Conservation (phyloP, 805 yeast species). For the Lachancea fermentati region DNA sequence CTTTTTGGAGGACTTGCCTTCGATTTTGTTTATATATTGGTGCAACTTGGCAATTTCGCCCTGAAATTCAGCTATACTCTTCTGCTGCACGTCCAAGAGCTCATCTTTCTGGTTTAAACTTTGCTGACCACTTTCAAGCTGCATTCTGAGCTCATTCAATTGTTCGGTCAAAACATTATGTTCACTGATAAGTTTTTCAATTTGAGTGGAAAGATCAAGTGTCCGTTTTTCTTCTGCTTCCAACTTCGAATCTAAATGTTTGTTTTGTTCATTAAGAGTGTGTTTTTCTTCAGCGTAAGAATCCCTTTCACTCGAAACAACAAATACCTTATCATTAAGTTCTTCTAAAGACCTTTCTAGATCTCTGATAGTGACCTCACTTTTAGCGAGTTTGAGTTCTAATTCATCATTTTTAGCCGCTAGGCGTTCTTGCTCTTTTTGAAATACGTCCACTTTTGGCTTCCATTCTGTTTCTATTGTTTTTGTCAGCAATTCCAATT, state of each 20-base stretch:
- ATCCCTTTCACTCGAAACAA: not conserved
- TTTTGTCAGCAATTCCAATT: slow-evolving; percentile 4
- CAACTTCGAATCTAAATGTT: not conserved
- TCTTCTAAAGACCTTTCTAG: not conserved
- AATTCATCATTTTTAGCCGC: not conserved
- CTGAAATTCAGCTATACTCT: slow-evolving; percentile 3
- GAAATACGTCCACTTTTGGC: slow-evolving; percentile 8
- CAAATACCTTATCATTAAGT: not conserved
- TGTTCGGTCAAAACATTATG: not conserved
- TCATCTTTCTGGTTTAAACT: slow-evolving; percentile 3
- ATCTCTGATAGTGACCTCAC: not conserved
- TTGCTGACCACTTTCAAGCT: no score
- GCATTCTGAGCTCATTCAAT: not conserved
- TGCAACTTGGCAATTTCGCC: slow-evolving; percentile 5
- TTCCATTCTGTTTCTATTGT: slow-evolving; percentile 16
- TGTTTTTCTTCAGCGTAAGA: not conserved
- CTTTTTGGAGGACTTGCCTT: slow-evolving; percentile 23
- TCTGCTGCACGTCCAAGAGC: not conserved
- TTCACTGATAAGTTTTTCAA: not conserved
- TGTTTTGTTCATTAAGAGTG: not conserved
- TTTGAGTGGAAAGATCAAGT: not conserved
- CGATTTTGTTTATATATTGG: slow-evolving; percentile 6
- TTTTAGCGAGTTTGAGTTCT: not conserved
- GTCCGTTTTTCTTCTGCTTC: not conserved
- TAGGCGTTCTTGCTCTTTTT: slow-evolving; percentile 1